Conservation (phyloP, 2,329 filamentous ascomycete species). For the Cryphonectria naterciae region DNA sequence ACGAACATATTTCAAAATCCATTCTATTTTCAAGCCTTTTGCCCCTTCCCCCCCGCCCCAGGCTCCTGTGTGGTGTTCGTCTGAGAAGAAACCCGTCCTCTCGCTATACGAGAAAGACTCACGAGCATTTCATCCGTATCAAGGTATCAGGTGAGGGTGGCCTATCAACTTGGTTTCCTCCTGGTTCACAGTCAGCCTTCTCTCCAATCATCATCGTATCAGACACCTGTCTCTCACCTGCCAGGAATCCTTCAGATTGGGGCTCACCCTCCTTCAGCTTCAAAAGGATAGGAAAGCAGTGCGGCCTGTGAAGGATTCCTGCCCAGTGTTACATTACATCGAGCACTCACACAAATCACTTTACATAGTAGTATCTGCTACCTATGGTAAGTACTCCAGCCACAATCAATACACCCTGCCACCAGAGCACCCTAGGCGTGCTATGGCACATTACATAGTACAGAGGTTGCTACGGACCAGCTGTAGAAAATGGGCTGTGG, state of each 20-base stretch:
- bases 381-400: not conserved
- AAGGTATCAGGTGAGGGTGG: not conserved
- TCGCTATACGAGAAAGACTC: not conserved
- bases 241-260: not conserved
- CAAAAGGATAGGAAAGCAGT: not conserved
- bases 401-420: slow-evolving; percentile 3
- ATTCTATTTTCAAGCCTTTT: not conserved
- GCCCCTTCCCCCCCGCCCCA: too few species aligned
- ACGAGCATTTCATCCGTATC: not conserved
- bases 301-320: not conserved
- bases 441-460: not conserved
- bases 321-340: slow-evolving; percentile 15
- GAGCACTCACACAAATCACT: not conserved
- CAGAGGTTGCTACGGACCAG: not conserved
- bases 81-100: too few species aligned
- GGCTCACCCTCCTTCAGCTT: not conserved
- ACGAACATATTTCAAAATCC: not conserved
- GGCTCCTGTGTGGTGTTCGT: too few species aligned
- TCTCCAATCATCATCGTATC: not conserved
- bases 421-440: not conserved
- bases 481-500: not conserved
- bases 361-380: not conserved
- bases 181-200: not conserved
- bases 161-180: not conserved
- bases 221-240: not conserved